These are phyloP conservation scores for Pinus albicaulis DNA, from an alignment of 75 land plant genomes.

Conservation along the genomic window DNA sequence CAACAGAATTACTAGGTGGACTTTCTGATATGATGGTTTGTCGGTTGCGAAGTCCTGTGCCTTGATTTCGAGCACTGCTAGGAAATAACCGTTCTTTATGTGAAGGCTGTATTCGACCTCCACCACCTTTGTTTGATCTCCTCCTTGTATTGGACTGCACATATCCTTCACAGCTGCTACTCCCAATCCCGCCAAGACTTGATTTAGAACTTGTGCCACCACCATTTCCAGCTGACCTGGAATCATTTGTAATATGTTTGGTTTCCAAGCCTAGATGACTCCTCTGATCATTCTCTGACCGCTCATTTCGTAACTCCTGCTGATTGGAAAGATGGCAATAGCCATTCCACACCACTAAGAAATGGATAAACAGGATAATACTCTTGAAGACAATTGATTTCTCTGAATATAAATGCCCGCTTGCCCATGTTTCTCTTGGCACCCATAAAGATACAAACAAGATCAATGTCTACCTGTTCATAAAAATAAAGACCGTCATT, in stretches of 20 bases:
- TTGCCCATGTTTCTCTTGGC: not conserved
- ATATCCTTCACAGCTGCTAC: constrained; percentile 31
- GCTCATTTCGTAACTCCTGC: constrained; percentile 18
- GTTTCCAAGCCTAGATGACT: constrained; percentile 13
- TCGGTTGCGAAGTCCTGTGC: constrained; percentile 31
- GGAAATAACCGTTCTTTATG: constrained; percentile 80
- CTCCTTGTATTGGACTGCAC: constrained; percentile 34
- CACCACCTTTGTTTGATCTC: constrained; percentile 37
- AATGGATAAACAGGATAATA: not conserved
- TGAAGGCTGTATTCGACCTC: constrained; percentile 26
- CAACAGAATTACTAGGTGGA: constrained; percentile 88
- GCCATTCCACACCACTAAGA: not conserved
- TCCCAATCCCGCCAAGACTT: constrained; percentile 26
- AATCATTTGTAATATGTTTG: constrained; percentile 2
- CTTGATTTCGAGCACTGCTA: constrained; percentile 46
- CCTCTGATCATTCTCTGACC: constrained; percentile 13
- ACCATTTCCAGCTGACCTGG: constrained; percentile 13
- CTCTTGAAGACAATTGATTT: not conserved
- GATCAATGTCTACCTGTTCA: constrained; percentile 69
- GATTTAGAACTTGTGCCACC: constrained; percentile 25
- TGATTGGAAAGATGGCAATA: not conserved
- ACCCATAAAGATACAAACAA: not conserved
- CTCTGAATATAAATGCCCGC: not conserved
- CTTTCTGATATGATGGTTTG: constrained; percentile 67
- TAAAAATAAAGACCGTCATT: constrained; percentile 95